Conservation (phyloP, 345 rosid species). For the Toxicodendron radicans region DNA sequence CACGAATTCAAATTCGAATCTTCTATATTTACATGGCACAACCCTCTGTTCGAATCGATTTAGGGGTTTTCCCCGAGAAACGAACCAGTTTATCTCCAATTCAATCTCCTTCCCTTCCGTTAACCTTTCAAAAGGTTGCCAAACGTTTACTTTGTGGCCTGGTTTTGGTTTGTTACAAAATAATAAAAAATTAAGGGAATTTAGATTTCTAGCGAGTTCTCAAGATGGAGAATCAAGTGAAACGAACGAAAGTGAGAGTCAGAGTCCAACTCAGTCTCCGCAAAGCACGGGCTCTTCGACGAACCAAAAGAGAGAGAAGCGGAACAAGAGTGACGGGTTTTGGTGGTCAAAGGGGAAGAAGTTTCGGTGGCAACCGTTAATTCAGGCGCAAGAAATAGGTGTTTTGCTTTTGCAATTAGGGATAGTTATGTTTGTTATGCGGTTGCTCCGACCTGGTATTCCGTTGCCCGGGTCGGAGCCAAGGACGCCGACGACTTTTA, state of each 20-base stretch:
- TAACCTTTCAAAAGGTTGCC: conserved; percentile 13
- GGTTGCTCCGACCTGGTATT: conserved; percentile 85
- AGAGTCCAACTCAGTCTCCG: conserved; percentile 29
- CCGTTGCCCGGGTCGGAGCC: conserved; percentile 89
- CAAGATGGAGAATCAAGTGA: conserved; percentile 71
- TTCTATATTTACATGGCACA: conserved; percentile 35
- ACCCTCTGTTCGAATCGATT: conserved; percentile 34
- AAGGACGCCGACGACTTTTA: conserved; percentile 51
- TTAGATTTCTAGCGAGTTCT: conserved; percentile 49
- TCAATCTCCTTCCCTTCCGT: conserved; percentile 28
- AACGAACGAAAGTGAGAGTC: conserved; percentile 42
- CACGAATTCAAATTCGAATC: conserved; percentile 27
- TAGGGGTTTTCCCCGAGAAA: conserved; percentile 39
- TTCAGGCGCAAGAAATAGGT: conserved; percentile 76
- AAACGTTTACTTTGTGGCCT: conserved; percentile 30
- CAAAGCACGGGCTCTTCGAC: conserved; percentile 33
- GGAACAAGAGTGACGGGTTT: conserved; percentile 39
- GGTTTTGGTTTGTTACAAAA: conserved; percentile 37
- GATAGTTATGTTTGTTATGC: conserved; percentile 73
- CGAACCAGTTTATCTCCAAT: conserved; percentile 33
- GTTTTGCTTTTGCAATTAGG: conserved; percentile 78
- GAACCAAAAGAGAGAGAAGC: conserved; percentile 54
- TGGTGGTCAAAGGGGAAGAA: conserved; percentile 74
- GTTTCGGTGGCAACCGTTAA: conserved; percentile 80
- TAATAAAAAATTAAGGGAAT: conserved; percentile 30